These are phyloP conservation scores for Acaromyces ingoldii DNA, from an alignment of 1,284 basidiomycete species.

Conservation along the genomic window DNA sequence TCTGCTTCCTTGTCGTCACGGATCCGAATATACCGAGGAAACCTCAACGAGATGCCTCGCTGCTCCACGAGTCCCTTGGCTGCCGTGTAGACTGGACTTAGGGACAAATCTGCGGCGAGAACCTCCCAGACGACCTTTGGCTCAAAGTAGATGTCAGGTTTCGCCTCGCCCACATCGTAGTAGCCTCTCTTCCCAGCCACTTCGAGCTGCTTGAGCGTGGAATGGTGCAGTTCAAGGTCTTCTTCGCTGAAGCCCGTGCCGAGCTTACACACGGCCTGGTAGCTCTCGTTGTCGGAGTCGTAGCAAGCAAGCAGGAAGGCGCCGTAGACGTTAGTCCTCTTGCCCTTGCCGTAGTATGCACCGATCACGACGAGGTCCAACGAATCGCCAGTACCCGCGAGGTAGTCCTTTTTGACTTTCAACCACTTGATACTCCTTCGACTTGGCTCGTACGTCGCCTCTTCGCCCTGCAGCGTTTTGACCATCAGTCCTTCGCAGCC, in stretches of 20 bases:
- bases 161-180: conserved; percentile 61
- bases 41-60: conserved; percentile 77
- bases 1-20: conserved; percentile 90
- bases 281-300: conserved; percentile 44
- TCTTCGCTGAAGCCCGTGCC: conserved; percentile 93
- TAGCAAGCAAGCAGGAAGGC: conserved; percentile 48
- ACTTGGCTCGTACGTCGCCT: conserved; percentile 91
- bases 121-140: conserved; percentile 85
- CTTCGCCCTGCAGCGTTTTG: conserved; percentile 88
- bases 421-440: conserved; percentile 94
- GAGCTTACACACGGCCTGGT: conserved; percentile 71
- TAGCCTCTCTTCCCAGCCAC: conserved; percentile 59
- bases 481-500: conserved; percentile 98
- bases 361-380: conserved; percentile 95
- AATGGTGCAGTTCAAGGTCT: conserved; percentile 71
- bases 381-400: conserved; percentile 94
- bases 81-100: conserved; percentile 94
- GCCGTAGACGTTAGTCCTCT: conserved; percentile 65
- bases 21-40: conserved; percentile 83
- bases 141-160: conserved; percentile 48
- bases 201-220: conserved; percentile 71
- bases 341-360: conserved; percentile 94
- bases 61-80: conserved; percentile 66
- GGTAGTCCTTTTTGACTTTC: conserved; percentile 58
- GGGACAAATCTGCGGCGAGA: conserved; percentile 87